These are phyloP conservation scores for Trypanosomatidae sp. DNA, from an alignment of 208 protist genomes.

Conservation along the genomic window DNA sequence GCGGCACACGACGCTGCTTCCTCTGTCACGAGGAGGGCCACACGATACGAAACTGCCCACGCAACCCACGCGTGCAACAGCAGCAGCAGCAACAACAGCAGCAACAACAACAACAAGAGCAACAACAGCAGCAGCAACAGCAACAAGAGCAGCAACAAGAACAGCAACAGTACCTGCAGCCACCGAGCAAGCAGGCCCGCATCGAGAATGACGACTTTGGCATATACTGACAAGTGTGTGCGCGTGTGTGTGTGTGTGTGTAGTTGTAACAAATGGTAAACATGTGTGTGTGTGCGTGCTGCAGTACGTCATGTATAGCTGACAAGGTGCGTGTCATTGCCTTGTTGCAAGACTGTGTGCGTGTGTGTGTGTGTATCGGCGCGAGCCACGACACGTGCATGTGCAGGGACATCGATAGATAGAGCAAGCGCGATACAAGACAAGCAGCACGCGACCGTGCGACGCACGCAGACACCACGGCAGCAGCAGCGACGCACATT, in stretches of 20 bases:
- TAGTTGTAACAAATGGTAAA: constrained; percentile 1
- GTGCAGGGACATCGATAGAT: too few species aligned
- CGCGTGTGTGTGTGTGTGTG: neutral
- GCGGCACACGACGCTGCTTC: constrained; percentile 46
- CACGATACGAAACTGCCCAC: constrained; percentile 54
- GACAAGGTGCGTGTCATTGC: neutral
- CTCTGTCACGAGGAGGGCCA: constrained; percentile 75
- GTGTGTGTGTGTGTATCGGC: too few species aligned
- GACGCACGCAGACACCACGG: too few species aligned
- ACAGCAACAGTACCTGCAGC: neutral
- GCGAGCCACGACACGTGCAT: too few species aligned
- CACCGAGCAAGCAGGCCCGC: neutral
- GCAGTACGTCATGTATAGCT: neutral
- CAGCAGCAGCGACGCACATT: too few species aligned
- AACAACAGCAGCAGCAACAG: neutral
- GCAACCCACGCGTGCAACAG: constrained; percentile 17
- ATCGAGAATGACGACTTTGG: neutral
- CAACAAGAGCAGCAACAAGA: neutral
- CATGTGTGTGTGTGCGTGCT: neutral
- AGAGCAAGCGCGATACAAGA: too few species aligned
- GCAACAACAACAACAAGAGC: neutral
- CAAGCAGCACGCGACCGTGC: too few species aligned
- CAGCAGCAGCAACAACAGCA: constrained; percentile 1
- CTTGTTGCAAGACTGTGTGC: neutral
- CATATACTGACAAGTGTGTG: neutral